phyloP scores from a whole-genome alignment of 306 rosid species.

The Dicorynia guianensis region DNA sequence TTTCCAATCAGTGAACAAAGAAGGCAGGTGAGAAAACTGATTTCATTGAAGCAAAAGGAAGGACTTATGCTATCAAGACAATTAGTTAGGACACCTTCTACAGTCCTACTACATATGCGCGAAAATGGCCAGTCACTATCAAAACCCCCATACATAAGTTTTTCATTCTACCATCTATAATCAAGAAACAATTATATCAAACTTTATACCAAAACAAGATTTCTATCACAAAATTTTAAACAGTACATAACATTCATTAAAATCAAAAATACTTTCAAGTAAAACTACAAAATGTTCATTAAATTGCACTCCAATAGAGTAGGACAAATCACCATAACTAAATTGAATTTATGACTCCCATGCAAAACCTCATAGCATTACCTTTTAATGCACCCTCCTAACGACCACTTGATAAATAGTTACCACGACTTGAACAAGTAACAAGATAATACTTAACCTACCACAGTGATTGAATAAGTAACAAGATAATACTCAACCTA shows the following conservation, averaged over 20 bases:
- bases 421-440: too few relatives aligned
- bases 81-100: neutral
- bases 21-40: neutral
- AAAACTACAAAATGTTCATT: neutral
- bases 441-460: too few relatives aligned
- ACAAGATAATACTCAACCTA: too few relatives aligned
- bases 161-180: neutral
- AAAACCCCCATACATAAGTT: neutral
- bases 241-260: neutral
- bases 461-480: too few relatives aligned
- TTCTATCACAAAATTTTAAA: neutral
- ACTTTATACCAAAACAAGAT: neutral
- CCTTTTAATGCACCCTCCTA: neutral
- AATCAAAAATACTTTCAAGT: neutral
- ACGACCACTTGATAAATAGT: neutral
- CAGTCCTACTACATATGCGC: neutral
- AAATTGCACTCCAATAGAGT: neutral
- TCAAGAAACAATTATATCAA: neutral
- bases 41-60: neutral
- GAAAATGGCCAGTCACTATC: neutral
- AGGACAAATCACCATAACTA: neutral
- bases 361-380: neutral
- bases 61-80: conserved; percentile 1
- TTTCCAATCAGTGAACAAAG: neutral
- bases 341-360: neutral